Percentiles rank a stretch among this genome's conserved stretches.
Conservation (phyloP, 495 filamentous ascomycete genomes). For the Aspergillus conjunctus region DNA sequence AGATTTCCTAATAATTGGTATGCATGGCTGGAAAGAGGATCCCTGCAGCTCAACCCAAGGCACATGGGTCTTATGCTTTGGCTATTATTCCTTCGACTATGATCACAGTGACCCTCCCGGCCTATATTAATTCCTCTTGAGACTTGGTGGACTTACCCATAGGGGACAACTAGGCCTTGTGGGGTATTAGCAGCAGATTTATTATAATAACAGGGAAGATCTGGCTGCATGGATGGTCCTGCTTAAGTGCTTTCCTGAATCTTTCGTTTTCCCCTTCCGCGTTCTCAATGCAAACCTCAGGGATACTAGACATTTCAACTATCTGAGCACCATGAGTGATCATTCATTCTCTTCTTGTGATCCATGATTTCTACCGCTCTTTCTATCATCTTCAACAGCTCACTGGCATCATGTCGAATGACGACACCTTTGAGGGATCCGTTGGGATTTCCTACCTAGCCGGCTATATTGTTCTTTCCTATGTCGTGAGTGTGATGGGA, state of each 20-base stretch:
- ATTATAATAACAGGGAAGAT: slow-evolving; percentile 11
- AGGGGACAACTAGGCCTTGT: background rate
- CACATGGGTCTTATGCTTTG: slow-evolving; percentile 3
- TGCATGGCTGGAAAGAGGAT: slow-evolving; percentile 11
- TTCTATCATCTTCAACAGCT: slow-evolving; percentile 5
- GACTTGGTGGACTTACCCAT: slow-evolving; percentile 8
- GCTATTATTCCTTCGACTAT: background rate
- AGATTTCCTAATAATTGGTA: background rate
- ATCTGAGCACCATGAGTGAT: background rate
- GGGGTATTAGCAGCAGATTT: slow-evolving; percentile 13
- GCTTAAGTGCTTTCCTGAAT: slow-evolving; percentile 1
- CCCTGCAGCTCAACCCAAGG: slow-evolving; percentile 8
- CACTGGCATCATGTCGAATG: slow-evolving; percentile 29
- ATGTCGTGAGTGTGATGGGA: slow-evolving; percentile 75
- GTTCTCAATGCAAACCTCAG: background rate
- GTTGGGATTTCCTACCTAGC: slow-evolving; percentile 51
- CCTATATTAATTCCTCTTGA: slow-evolving; percentile 7
- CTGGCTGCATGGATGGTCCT: slow-evolving; percentile 8
- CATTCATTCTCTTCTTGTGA: background rate
- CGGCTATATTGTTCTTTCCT: slow-evolving; percentile 72
- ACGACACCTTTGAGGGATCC: slow-evolving; percentile 6
- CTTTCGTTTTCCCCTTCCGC: background rate
- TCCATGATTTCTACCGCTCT: slow-evolving; percentile 11
- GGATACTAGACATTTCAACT: slow-evolving; percentile 5
- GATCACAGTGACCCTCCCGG: background rate